A percentile compares a stretch with the other conserved stretches of the same genome.
Evolutionary conservation across 768 basidiomycete species (phyloP).

Genomic region (Boletus rufocinnamomeus): DNA sequence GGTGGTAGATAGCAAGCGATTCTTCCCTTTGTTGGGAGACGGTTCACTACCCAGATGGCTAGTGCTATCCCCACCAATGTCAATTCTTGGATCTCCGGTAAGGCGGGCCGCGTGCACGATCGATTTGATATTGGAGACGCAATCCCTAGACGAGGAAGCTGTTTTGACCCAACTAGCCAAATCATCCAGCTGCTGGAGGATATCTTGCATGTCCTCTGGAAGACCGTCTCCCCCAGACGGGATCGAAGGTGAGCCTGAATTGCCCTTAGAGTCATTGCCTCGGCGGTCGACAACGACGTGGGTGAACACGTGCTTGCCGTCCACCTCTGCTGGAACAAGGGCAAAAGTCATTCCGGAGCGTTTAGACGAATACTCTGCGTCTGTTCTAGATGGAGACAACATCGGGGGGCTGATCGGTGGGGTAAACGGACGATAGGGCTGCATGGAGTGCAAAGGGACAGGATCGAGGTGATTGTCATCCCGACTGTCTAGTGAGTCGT

Average conservation of each 20-base stretch:
- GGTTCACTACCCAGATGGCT: background rate
- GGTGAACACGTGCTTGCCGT: slow-evolving; percentile 16
- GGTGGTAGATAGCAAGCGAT: slow-evolving; percentile 14
- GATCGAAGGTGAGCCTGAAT: background rate
- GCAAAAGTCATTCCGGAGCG: slow-evolving; percentile 21
- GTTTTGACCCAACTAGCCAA: slow-evolving; percentile 30
- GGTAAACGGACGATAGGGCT: slow-evolving; percentile 12
- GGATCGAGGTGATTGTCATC: background rate
- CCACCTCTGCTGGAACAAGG: slow-evolving; percentile 17
- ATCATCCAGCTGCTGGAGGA: slow-evolving; percentile 31
- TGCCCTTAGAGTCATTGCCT: background rate
- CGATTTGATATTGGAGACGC: background rate
- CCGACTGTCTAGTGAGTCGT: background rate
- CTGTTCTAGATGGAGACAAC: background rate
- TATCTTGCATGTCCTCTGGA: slow-evolving; percentile 30
- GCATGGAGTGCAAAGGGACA: background rate
- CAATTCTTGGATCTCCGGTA: background rate
- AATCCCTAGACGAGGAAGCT: slow-evolving; percentile 19
- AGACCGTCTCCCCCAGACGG: slow-evolving; percentile 17
- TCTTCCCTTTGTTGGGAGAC: slow-evolving; percentile 25
- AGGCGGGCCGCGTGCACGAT: background rate
- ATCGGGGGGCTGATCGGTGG: slow-evolving; percentile 22
- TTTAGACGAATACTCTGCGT: slow-evolving; percentile 17
- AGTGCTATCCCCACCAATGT: background rate
- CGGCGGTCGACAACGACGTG: slow-evolving; percentile 16